Evolutionary conservation across 192 early-diverging fungal species (phyloP), one percentile per base, ranked within the genome.

Genomic region (Entomortierella beljakovae): DNA sequence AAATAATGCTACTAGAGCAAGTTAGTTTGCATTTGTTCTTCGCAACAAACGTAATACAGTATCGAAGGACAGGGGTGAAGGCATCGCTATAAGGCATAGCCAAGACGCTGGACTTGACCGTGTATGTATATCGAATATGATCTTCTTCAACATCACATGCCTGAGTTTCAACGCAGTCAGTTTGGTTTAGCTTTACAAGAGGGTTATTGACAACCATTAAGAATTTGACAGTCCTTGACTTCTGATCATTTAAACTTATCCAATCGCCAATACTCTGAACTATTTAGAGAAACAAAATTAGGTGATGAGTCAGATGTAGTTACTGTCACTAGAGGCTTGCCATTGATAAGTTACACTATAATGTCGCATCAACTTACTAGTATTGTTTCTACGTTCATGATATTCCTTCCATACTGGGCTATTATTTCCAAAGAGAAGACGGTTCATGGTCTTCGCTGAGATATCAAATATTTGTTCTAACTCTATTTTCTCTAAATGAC

Each of bases 101-200:
- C 13, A 69, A 31, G 50, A 66, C 32, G 59, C 57, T 64, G 16
- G 80, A 51, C n/a, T 65, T 54, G 67, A 67, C 42, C 7, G 43
- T 50, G 43, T 64, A 63, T 22, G 61, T 56, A 73, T 81, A 85
- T 68, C 82, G 90, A 84, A 92, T 52, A 53, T 90, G 74, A 5
- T 91, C 91, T 29, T 83, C 82, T 50, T 85, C 74, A 48, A 87
- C 86, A 18, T 88, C 63, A 29, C 92, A 79, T 11, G 67, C 81
- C 52, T 87, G 83, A 5, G 81, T 88, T 20, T 89, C 85, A 15
- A 88, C 79, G 9, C 90, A 89, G 10, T 90, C 84, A 0, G 89
- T 87, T 62, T 92, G 90, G 42, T 92, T 92, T 20, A 88, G 67
- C 72, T 92, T 94, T 26, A 92, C 90, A 86, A 93, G 89, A 11